These are phyloP conservation scores for Dioscorea alata DNA, from an alignment of 106 monocot genomes.

Conservation along the genomic window DNA sequence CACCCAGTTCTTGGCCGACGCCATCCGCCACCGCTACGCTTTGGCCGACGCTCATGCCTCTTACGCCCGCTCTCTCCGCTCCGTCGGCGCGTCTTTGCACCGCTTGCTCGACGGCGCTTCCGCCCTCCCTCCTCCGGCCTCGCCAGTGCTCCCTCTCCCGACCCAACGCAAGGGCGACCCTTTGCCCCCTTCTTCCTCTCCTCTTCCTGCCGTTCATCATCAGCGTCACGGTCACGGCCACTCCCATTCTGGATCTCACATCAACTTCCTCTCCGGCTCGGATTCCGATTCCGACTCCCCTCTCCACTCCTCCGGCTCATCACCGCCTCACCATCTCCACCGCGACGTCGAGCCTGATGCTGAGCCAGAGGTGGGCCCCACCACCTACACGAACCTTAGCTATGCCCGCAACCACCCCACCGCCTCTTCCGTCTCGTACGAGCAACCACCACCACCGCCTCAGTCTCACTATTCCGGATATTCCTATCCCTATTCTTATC, in stretches of 20 bases:
- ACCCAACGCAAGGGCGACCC: conserved; percentile 56
- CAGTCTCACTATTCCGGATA: conserved; percentile 10
- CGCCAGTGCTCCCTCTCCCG: conserved; percentile 62
- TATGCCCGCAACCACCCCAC: conserved; percentile 52
- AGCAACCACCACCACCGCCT: conserved; percentile 35
- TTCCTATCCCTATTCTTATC: conserved; percentile 1
- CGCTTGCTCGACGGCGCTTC: conserved; percentile 30
- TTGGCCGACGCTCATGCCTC: conserved; percentile 75
- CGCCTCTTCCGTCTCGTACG: conserved; percentile 34
- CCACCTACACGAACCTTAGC: conserved; percentile 20
- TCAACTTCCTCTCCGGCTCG: conserved; percentile 49
- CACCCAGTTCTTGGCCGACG: conserved; percentile 38
- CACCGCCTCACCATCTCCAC: conserved; percentile 20
- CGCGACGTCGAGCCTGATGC: neutral
- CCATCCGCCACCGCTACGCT: conserved; percentile 67
- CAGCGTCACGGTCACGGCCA: conserved; percentile 12
- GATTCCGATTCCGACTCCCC: conserved; percentile 32
- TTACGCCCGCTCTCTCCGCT: conserved; percentile 52
- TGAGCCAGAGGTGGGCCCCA: conserved; percentile 1
- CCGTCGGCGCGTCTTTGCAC: conserved; percentile 50
- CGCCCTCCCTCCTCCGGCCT: conserved; percentile 3
- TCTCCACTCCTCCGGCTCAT: conserved; percentile 31
- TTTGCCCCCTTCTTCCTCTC: conserved; percentile 16
- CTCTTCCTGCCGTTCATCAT: neutral
- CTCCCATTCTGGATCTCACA: conserved; percentile 62